phyloP scores from a whole-genome alignment of 2,329 filamentous ascomycete genomes.

The Aspergillus tanneri region DNA sequence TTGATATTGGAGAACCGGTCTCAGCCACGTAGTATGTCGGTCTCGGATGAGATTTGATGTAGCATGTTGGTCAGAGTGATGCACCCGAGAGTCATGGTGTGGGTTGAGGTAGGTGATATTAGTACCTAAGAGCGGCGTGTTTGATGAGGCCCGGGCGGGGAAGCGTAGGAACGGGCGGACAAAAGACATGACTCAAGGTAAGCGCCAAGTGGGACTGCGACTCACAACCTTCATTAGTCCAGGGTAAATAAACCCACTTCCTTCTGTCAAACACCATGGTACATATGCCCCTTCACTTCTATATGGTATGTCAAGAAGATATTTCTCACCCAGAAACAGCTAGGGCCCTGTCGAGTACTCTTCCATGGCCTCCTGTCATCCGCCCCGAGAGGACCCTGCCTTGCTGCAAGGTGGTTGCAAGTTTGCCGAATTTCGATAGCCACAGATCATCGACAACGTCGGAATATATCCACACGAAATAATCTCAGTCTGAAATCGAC shows the following conservation, averaged over 20 bases:
- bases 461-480: background rate
- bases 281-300: background rate
- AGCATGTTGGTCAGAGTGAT: background rate
- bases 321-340: background rate
- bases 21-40: background rate
- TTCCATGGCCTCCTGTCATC: background rate
- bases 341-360: background rate
- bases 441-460: background rate
- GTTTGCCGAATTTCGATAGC: background rate
- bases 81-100: background rate
- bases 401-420: background rate
- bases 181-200: too few relatives aligned
- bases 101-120: background rate
- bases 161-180: background rate
- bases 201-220: too few relatives aligned
- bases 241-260: background rate
- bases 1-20: background rate
- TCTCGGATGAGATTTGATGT: background rate
- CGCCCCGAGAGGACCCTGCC: background rate
- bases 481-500: background rate
- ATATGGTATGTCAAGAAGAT: background rate
- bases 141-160: background rate
- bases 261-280: background rate
- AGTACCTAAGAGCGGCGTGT: background rate
- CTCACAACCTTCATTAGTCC: too few relatives aligned